Evolutionary conservation across 148 eudicot genomes (phyloP), one percentile per base, ranked within the genome.

Genomic region (Fagopyrum esculentum): DNA sequence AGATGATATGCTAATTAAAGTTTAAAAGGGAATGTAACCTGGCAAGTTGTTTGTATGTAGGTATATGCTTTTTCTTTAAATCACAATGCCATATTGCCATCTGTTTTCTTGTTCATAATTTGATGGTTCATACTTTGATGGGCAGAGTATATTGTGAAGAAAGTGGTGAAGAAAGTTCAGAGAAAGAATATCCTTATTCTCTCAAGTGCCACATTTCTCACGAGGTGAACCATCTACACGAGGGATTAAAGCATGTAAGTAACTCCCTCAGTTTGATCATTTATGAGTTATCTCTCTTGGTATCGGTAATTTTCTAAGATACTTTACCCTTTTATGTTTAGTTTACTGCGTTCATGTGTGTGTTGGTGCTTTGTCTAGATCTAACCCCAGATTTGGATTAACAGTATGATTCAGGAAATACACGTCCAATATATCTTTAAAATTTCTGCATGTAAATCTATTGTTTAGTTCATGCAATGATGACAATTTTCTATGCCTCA

Each of bases 141-240:
- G 46, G 69, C 77, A 95, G 98, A 90, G 90, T 95, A 75, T 85
- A 95, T 78, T 95, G 98, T 82, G 87, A 86, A 81, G 98, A 95
- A 89, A 95, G 97, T 82, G 93, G 98, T 29, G 98, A 95, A 76
- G 98, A 95, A 86, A 95, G 91, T 81, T 87, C 89, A 19, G 98
- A 95, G 81, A 79, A 70, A 44, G 98, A 95, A 79, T 83, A 93
- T 6, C 90, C 95, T 4, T 90, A 90, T 86, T 85, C 96, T 43
- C 89, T 95, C 45, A 95, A 95, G 81, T 95, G 98, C 82, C 98
- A 95, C 80, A 95, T 95, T 81, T 95, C 98, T 4, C 97, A 92
- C 0, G 98, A 95, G 77, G 98, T 95, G 80, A 95, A 95, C 79
- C 98, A 95, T 84, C 86, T 95, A 74, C 96, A 95, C 15, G 98